A percentile compares a stretch with the other conserved stretches of the same genome.
Conservation (phyloP, 441 rosid species). For the Populus hybrid region DNA sequence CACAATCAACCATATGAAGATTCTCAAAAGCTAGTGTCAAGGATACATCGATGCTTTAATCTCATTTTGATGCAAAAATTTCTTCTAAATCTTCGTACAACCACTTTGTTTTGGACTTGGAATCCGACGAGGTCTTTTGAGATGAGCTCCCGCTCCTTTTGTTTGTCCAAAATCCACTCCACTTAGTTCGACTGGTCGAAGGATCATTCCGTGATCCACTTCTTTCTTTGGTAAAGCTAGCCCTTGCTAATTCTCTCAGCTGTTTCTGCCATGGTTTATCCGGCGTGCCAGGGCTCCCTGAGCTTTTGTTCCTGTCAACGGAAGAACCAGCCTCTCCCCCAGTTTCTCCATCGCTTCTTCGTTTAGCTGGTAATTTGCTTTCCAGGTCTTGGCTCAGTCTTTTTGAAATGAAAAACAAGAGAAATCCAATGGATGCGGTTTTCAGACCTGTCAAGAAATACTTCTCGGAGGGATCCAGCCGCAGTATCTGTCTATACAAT, state of each 20-base stretch:
- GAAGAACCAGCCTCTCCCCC: conserved; percentile 34
- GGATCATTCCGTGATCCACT: conserved; percentile 53
- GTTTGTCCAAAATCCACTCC: conserved; percentile 65
- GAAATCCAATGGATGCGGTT: conserved; percentile 60
- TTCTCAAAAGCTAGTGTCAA: background rate
- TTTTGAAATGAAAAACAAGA: conserved; percentile 45
- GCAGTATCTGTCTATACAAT: conserved; percentile 58
- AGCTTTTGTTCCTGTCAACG: conserved; percentile 41
- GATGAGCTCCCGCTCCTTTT: conserved; percentile 68
- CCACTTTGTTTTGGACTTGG: conserved; percentile 49
- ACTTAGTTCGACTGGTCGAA: conserved; percentile 59
- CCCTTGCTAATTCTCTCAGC: conserved; percentile 74
- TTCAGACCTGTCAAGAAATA: conserved; percentile 59
- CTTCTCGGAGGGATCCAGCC: conserved; percentile 46
- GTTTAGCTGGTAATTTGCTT: conserved; percentile 40
- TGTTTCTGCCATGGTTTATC: conserved; percentile 75
- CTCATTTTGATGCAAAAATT: conserved; percentile 76
- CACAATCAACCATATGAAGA: background rate
- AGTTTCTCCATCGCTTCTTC: conserved; percentile 29
- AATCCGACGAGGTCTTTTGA: conserved; percentile 48
- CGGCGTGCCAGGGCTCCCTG: conserved; percentile 53
- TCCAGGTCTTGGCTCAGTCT: conserved; percentile 40
- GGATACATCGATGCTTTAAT: background rate
- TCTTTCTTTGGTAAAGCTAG: conserved; percentile 67
- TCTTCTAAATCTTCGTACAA: conserved; percentile 81